These are phyloP conservation scores for Saturnispora ahearnii DNA, from an alignment of 805 yeast genomes.

Conservation along the genomic window DNA sequence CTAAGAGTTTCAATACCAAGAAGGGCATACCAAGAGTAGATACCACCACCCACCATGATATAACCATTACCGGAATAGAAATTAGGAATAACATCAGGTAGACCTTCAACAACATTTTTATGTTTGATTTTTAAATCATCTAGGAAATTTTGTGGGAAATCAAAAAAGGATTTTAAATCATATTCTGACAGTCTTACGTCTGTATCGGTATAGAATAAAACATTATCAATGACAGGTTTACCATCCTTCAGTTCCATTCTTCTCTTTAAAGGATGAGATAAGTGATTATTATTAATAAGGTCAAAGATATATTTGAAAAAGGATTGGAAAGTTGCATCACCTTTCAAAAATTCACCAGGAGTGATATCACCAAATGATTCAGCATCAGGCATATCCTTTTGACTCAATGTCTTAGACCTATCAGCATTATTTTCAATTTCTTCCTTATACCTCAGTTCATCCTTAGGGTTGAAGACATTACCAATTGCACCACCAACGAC, in stretches of 20 bases:
- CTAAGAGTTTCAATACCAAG: slow-evolving; percentile 58
- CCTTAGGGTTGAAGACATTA: slow-evolving; percentile 10
- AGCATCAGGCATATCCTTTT: slow-evolving; percentile 21
- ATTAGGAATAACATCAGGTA: slow-evolving; percentile 23
- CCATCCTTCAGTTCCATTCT: slow-evolving; percentile 25
- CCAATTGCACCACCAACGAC: slow-evolving; percentile 21
- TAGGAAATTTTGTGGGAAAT: slow-evolving; percentile 25
- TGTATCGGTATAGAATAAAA: slow-evolving; percentile 22
- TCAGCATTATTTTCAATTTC: slow-evolving; percentile 20
- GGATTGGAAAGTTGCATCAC: slow-evolving; percentile 27
- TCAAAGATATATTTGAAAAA: slow-evolving; percentile 26
- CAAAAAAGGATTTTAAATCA: slow-evolving; percentile 20
- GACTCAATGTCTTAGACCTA: slow-evolving; percentile 23
- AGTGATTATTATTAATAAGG: slow-evolving; percentile 22
- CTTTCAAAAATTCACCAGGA: slow-evolving; percentile 24
- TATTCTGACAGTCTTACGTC: slow-evolving; percentile 22
- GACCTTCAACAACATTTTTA: slow-evolving; percentile 22
- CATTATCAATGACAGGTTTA: slow-evolving; percentile 27
- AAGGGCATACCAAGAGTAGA: slow-evolving; percentile 62
- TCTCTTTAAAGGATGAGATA: slow-evolving; percentile 26
- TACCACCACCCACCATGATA: slow-evolving; percentile 76
- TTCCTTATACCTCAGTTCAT: slow-evolving; percentile 4
- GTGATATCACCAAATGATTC: slow-evolving; percentile 22
- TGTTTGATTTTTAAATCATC: slow-evolving; percentile 28
- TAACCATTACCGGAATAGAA: slow-evolving; percentile 36